Base-by-base conservation (phyloP, 1,284 basidiomycete genomes). In the Baeospora myosura region DNA sequence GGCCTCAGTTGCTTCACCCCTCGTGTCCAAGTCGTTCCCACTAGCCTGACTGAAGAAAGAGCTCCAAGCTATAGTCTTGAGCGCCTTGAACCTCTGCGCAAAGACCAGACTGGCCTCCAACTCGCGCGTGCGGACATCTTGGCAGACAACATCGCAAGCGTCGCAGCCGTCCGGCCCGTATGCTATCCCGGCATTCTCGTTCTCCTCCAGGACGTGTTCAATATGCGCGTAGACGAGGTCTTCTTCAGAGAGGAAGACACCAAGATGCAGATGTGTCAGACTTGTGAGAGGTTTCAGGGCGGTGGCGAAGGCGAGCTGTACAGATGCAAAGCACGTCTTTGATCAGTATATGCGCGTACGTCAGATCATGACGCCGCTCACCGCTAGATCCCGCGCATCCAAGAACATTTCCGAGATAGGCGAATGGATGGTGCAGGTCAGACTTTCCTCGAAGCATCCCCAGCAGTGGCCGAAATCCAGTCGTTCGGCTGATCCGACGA, bases 401-500 rank as follows among this genome's bases (percentile, higher is more conserved):
- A 55, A 40, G 48, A 67, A 77, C 18, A 66, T 52, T 17, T 74
- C 69, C 8, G 76, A 75, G 41, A 83, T 65, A 0, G 80, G 80
- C 2, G 80, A 83, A 55, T 84, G 79, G 3, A 69, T 48, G n/a
- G 68, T 66, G 45, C 66, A 63, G 7, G 62, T 67, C 21, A 75
- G 62, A 31, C 74, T 76, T 37, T 81, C 78, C 56, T 77, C 76
- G 44, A 76, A 75, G 54, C 81, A 84, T 38, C 53, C 51, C 68
- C 73, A 76, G 55, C 81, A 83, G 24, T 39, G 23, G 11, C 28
- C 26, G 26, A 59, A 49, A 42, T 77, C 71, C 21, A 83, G 62
- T 17, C 75, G 65, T 46, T 79, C 77, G 8, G 72, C 67, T 44
- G 72, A 76, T 50, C 72, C 76, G 40, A 83, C 60, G 46, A 72